Evolutionary conservation across 2,329 filamentous ascomycete genomes (phyloP), one percentile per base, ranked within the genome.

Genomic region (Calonectria hongkongensis): DNA sequence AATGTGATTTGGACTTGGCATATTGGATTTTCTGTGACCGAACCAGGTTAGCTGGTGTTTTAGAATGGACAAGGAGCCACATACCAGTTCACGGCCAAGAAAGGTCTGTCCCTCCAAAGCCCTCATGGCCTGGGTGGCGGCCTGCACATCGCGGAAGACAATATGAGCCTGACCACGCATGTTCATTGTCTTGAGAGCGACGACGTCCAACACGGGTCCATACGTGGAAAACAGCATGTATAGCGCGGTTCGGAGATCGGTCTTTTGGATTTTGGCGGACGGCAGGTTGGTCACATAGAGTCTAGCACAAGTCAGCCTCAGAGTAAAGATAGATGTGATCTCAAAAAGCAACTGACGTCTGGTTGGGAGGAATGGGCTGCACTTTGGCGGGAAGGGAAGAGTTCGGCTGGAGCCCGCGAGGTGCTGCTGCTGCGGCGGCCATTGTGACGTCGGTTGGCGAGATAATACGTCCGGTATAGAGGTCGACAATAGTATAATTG

Each of bases 121-220:
- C 76, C 96, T 89, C 95, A 99, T 95, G 2, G 97, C 97, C 82
- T 98, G 95, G 28, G 96, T 98, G 65, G 95, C 95, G n/a, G 95
- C 92, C 77, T 98, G 94, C 41, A 96, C 88, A 83, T 99, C 96
- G 71, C 94, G 91, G 83, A 95, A 98, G 16, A 97, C 94, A 73
- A 99, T 88, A 81, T 98, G 97, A 74, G 97, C 97, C 85, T 99
- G 97, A 3, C 97, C 97, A 63, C 97, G 93, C 96, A 98, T 98
- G 86, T 95, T 95, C 83, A 89, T 89, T 1, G 95, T 98, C 86
- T 95, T 97, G 79, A 98, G 88, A 36, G 95, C 94, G 62, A 98
- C 94, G 25, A 99, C 91, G 82, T 99, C 97, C 71, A 99, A 91
- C 18, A 99, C 94, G 0, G 95, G 92, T 48, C 97, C 97, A 82